A percentile compares a stretch with the other conserved stretches of the same genome.
Conservation (phyloP, 208 protist genomes). For the Crithidia mellificae region DNA sequence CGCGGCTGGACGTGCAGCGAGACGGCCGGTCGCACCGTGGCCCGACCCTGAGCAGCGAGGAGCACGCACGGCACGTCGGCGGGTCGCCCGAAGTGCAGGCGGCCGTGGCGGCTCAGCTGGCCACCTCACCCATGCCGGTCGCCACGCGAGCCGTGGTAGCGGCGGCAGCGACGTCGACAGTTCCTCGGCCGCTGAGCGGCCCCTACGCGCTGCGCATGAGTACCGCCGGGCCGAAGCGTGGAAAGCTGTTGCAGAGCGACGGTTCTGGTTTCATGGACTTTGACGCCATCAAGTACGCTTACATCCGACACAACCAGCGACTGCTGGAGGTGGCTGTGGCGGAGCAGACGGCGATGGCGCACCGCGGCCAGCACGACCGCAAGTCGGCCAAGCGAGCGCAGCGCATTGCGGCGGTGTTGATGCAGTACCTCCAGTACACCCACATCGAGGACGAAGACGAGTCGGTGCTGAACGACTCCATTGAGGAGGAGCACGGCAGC, state of each 20-base stretch:
- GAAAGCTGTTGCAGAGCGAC: background rate
- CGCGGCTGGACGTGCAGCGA: constrained; percentile 1
- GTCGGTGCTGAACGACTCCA: background rate
- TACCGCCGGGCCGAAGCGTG: background rate
- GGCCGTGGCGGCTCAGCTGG: constrained; percentile 12
- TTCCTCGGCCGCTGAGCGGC: background rate
- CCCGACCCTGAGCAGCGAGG: background rate
- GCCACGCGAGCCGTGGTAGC: too few relatives aligned
- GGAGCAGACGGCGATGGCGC: constrained; percentile 30
- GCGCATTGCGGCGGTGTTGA: constrained; percentile 22
- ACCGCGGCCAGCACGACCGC: constrained; percentile 13
- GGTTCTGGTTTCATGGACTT: constrained; percentile 8
- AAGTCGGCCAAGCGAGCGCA: constrained; percentile 26
- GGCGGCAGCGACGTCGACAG: background rate
- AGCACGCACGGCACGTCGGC: background rate
- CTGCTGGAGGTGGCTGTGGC: constrained; percentile 33
- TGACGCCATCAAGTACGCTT: constrained; percentile 17
- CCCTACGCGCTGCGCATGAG: background rate
- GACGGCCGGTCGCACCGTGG: background rate
- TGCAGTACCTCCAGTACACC: constrained; percentile 31
- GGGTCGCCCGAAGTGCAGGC: background rate
- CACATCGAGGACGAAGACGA: constrained; percentile 16
- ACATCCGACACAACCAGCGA: constrained; percentile 20
- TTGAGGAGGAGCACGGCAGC: background rate
- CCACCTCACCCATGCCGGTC: background rate